phyloP scores from a whole-genome alignment of 306 rosid genomes.

The Canavalia ensiformis region DNA sequence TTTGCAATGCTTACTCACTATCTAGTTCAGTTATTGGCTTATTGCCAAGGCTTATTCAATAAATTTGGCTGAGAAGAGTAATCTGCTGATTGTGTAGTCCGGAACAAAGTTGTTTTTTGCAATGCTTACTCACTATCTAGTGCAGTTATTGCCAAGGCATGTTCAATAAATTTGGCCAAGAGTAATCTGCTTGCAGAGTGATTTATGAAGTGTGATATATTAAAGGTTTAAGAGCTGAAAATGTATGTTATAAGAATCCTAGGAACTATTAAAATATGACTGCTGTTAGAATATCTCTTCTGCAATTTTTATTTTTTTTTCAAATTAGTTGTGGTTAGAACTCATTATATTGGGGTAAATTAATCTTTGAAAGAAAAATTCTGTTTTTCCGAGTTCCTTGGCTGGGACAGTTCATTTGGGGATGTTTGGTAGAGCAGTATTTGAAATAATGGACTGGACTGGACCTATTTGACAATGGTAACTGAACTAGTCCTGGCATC shows the following conservation, averaged over 20 bases:
- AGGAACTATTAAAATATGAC: neutral
- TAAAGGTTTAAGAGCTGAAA: conserved; percentile 22
- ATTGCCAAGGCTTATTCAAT: neutral
- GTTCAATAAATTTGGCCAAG: neutral
- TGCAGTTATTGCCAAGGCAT: neutral
- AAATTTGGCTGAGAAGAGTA: neutral
- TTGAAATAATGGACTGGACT: conserved; percentile 1
- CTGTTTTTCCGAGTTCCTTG: conserved; percentile 11
- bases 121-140: neutral
- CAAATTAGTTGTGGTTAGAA: neutral
- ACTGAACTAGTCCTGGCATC: neutral
- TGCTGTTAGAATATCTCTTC: neutral
- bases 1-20: conserved; percentile 4
- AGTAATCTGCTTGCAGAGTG: conserved; percentile 2
- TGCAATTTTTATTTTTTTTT: neutral
- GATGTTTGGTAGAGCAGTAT: neutral
- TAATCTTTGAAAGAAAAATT: neutral
- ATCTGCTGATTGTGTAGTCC: neutral
- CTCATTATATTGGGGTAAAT: conserved; percentile 35
- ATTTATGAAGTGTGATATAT: conserved; percentile 11
- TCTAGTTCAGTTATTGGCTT: neutral
- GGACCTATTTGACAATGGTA: conserved; percentile 3
- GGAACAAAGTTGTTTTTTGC: neutral
- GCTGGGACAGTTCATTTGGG: conserved; percentile 18
- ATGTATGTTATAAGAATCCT: neutral